Evolutionary conservation across 495 filamentous ascomycete genomes (phyloP).

Genomic region (Aspergillus steynii): DNA sequence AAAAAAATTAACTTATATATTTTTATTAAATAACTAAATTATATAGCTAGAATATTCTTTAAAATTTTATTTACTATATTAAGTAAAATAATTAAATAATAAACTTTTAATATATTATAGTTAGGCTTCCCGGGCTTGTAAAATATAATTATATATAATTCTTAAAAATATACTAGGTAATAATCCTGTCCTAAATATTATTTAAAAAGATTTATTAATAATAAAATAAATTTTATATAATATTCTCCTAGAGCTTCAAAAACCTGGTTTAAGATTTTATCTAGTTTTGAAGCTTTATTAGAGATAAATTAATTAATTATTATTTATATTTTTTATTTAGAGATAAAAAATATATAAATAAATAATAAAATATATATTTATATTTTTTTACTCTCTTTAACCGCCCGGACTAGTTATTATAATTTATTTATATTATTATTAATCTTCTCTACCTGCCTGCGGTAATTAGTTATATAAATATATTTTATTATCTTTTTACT

Average conservation of each 20-base stretch:
- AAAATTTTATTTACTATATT: no score
- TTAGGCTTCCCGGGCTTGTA: no score
- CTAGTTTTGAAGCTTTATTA: slow-evolving; percentile 10
- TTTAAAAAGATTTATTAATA: slow-evolving; percentile 5
- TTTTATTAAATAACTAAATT: slow-evolving; percentile 17
- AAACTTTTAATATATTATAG: no score
- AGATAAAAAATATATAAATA: slow-evolving; percentile 9
- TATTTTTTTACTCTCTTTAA: slow-evolving; percentile 2
- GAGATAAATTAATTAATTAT: slow-evolving; percentile 9
- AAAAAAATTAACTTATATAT: slow-evolving; percentile 16
- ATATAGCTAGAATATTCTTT: slow-evolving; percentile 3
- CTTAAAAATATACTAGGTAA: slow-evolving; percentile 15
- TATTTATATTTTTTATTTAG: slow-evolving; percentile 12
- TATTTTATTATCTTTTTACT: no score
- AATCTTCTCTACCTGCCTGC: no score
- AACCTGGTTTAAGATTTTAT: slow-evolving; percentile 10
- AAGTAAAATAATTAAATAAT: no score
- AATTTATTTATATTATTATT: no score
- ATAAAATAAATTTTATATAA: not conserved
- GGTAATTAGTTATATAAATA: no score
- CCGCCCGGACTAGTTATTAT: no score
- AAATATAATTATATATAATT: not conserved
- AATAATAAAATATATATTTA: not conserved
- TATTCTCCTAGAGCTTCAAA: not conserved
- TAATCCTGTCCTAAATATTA: slow-evolving; percentile 11